Evolutionary conservation across 2,329 filamentous ascomycete species (phyloP).

Genomic region (Pseudocercospora crystallina): DNA sequence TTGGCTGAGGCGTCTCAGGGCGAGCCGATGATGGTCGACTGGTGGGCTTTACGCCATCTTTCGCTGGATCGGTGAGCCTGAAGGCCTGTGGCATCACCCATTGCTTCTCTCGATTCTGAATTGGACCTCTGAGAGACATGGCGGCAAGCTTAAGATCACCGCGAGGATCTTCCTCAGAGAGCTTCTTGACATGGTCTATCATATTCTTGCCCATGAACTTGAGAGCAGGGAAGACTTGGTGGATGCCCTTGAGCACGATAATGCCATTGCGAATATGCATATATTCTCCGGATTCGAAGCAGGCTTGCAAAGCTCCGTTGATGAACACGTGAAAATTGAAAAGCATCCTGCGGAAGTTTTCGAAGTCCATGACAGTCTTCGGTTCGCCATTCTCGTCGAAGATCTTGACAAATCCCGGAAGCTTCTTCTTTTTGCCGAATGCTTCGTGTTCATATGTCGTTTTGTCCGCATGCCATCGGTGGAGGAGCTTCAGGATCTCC

Average conservation of each 20-base stretch:
- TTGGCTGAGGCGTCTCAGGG: conserved; percentile 45
- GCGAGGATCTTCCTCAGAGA: conserved; percentile 60
- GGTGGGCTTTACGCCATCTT: conserved; percentile 27
- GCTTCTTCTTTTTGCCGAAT: conserved; percentile 62
- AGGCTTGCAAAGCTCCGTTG: conserved; percentile 75
- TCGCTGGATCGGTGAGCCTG: conserved; percentile 37
- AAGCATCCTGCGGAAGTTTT: conserved; percentile 79
- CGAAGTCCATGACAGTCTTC: conserved; percentile 72
- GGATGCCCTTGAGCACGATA: conserved; percentile 77
- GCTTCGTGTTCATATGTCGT: conserved; percentile 79
- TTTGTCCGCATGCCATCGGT: conserved; percentile 79
- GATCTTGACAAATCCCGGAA: conserved; percentile 79
- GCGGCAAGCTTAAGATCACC: conserved; percentile 75
- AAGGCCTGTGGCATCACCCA: conserved; percentile 78
- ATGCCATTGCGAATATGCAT: conserved; percentile 98
- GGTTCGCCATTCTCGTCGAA: conserved; percentile 61
- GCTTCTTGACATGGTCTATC: conserved; percentile 64
- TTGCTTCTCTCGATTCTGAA: conserved; percentile 64
- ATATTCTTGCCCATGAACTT: conserved; percentile 79
- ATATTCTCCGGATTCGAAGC: conserved; percentile 81
- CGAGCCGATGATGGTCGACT: conserved; percentile 32
- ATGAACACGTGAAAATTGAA: conserved; percentile 90
- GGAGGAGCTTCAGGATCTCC: conserved; percentile 75
- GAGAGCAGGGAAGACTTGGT: conserved; percentile 81
- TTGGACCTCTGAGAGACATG: conserved; percentile 67